phyloP scores from a whole-genome alignment of 768 basidiomycete species.

The Rhodotorula sphaerocarpa region DNA sequence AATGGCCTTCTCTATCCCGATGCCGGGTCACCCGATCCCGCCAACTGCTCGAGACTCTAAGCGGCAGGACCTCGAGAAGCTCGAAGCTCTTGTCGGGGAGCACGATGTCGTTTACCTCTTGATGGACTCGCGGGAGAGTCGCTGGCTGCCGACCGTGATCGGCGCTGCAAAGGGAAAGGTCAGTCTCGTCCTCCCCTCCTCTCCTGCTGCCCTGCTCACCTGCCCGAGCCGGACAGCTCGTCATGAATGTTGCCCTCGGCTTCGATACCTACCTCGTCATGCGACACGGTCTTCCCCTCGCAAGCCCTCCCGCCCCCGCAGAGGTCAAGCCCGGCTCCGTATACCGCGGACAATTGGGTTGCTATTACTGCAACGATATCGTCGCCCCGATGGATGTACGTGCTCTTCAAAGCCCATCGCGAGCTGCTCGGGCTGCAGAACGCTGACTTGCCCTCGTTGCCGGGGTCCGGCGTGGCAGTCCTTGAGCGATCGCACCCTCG shows the following conservation, averaged over 20 bases:
- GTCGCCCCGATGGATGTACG: slow-evolving; percentile 88
- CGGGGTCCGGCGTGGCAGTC: background rate
- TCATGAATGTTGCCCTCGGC: slow-evolving; percentile 87
- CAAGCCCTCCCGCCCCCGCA: slow-evolving; percentile 37
- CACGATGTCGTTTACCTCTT: slow-evolving; percentile 88
- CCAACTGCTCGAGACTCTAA: slow-evolving; percentile 51
- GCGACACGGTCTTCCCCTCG: slow-evolving; percentile 71
- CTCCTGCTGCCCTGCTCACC: background rate
- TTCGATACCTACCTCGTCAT: slow-evolving; percentile 96
- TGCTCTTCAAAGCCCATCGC: too few species aligned
- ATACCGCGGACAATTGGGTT: slow-evolving; percentile 56
- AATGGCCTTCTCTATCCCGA: slow-evolving; percentile 71
- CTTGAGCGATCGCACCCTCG: slow-evolving; percentile 79
- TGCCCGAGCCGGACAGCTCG: slow-evolving; percentile 53
- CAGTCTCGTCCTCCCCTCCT: slow-evolving; percentile 6
- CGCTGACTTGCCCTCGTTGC: background rate
- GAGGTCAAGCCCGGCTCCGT: background rate
- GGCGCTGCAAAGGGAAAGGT: slow-evolving; percentile 79
- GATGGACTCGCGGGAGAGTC: slow-evolving; percentile 96
- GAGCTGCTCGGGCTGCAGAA: too few species aligned
- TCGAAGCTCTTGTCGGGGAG: slow-evolving; percentile 68
- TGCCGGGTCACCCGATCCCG: slow-evolving; percentile 93
- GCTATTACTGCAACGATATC: slow-evolving; percentile 97
- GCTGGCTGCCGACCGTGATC: slow-evolving; percentile 90
- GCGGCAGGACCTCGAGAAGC: slow-evolving; percentile 58